A percentile compares a stretch with the other conserved stretches of the same genome.
phyloP scores from a whole-genome alignment of 2,329 filamentous ascomycete species.

The Coniella lustricola region DNA sequence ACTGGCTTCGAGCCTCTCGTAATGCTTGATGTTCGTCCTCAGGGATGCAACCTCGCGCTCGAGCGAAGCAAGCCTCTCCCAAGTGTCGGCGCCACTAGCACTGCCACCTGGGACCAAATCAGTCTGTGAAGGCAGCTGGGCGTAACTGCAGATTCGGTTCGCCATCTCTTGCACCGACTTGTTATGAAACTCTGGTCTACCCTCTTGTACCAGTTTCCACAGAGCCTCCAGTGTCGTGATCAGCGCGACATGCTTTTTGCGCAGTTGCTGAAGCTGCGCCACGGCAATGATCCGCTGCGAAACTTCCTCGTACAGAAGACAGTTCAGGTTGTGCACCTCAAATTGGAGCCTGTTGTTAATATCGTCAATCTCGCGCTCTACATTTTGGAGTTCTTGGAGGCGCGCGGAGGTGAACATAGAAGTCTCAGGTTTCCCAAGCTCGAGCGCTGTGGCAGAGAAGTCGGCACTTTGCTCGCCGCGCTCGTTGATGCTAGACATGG shows the following conservation, averaged over 20 bases:
- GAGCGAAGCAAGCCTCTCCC: background rate
- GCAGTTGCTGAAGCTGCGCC: constrained; percentile 1
- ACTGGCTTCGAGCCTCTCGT: background rate
- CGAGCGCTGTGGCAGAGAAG: too few relatives aligned
- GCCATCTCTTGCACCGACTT: constrained; percentile 2
- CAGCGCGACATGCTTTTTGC: background rate
- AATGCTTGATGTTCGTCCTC: background rate
- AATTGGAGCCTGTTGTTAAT: background rate
- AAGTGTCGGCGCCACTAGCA: background rate
- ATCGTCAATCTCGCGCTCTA: background rate
- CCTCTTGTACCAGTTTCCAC: constrained; percentile 1
- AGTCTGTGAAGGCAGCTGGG: background rate
- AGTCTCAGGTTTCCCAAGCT: too few relatives aligned
- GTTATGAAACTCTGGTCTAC: background rate
- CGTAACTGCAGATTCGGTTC: background rate
- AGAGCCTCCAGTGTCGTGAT: background rate
- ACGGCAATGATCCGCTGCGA: background rate
- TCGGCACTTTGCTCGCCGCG: too few relatives aligned
- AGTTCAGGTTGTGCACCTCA: background rate
- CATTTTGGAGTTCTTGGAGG: background rate
- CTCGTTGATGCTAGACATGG: too few relatives aligned
- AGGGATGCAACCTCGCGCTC: background rate
- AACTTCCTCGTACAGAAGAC: background rate
- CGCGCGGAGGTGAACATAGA: too few relatives aligned
- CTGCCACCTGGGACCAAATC: background rate